phyloP scores from a whole-genome alignment of 306 rosid species.

The Mimosa bimucronata region DNA sequence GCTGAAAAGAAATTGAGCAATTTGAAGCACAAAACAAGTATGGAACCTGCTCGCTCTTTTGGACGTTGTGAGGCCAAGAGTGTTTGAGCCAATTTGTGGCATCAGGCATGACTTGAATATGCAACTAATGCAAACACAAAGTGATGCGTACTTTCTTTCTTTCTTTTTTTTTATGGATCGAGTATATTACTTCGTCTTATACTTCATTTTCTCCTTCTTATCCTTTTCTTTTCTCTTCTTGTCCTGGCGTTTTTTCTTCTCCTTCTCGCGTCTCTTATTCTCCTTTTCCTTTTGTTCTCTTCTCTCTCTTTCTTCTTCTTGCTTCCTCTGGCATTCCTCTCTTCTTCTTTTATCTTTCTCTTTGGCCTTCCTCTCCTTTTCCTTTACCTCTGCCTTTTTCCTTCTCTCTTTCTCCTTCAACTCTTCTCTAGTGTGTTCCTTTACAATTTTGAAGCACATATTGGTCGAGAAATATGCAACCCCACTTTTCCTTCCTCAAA shows the following conservation, averaged over 20 bases:
- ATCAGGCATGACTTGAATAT: not conserved
- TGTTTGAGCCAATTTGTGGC: not conserved
- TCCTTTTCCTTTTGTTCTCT: not conserved
- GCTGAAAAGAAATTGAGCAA: not conserved
- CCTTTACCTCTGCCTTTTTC: constrained; percentile 45
- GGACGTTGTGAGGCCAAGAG: not conserved
- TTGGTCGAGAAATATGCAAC: not conserved
- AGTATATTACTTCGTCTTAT: not conserved
- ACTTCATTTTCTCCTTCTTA: constrained; percentile 10
- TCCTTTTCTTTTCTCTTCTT: not conserved
- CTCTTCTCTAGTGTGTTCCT: constrained; percentile 50
- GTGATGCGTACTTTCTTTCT: not conserved
- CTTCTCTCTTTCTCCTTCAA: constrained; percentile 48
- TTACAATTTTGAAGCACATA: constrained; percentile 57
- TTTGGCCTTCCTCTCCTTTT: constrained; percentile 18
- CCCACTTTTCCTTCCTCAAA: not conserved
- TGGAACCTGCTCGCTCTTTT: not conserved
- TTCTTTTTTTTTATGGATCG: too few species aligned
- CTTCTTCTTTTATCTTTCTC: constrained; percentile 30
- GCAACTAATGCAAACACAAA: not conserved
- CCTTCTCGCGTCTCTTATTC: not conserved
- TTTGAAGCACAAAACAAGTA: not conserved
- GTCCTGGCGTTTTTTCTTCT: not conserved
- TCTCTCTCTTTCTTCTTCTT: not conserved
- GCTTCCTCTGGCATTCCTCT: not conserved